A percentile compares a stretch with the other conserved stretches of the same genome.
Conservation (phyloP, 495 filamentous ascomycete species). For the Margaritispora aquatica region DNA sequence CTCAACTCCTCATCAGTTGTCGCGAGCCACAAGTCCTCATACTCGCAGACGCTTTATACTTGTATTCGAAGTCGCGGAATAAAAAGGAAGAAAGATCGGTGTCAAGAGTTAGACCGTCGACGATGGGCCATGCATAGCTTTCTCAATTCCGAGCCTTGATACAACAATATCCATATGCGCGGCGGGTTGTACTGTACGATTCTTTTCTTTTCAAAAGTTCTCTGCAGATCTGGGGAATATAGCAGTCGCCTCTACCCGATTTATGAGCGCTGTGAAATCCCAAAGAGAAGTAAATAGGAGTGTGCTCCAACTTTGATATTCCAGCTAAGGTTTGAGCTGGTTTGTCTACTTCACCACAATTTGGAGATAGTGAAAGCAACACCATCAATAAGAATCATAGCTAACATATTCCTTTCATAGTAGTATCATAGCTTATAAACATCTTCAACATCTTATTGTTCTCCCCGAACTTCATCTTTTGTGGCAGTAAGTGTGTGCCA, state of each 20-base stretch:
- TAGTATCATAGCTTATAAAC: background rate
- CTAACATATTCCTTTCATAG: background rate
- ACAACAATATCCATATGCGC: background rate
- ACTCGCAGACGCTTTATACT: background rate
- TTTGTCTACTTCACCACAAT: background rate
- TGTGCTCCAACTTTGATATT: conserved; percentile 13
- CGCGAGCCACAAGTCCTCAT: background rate
- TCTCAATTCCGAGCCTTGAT: conserved; percentile 6
- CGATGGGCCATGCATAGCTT: conserved; percentile 23
- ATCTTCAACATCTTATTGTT: background rate
- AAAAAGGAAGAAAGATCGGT: background rate
- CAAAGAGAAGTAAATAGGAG: conserved; percentile 6
- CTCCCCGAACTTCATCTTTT: background rate
- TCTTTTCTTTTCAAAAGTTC: conserved; percentile 8
- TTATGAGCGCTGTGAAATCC: too few relatives aligned
- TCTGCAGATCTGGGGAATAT: conserved; percentile 10
- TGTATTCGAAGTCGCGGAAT: conserved; percentile 1
- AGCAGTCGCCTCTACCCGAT: too few relatives aligned
- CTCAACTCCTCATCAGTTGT: background rate
- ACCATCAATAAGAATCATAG: background rate
- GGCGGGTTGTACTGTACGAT: conserved; percentile 12
- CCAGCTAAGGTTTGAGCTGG: conserved; percentile 11
- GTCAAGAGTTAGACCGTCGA: conserved; percentile 8
- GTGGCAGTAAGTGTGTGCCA: background rate
- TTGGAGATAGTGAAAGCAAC: background rate